Evolutionary conservation across 2,329 filamentous ascomycete genomes (phyloP).

Genomic region (Scedosporium boydii): DNA sequence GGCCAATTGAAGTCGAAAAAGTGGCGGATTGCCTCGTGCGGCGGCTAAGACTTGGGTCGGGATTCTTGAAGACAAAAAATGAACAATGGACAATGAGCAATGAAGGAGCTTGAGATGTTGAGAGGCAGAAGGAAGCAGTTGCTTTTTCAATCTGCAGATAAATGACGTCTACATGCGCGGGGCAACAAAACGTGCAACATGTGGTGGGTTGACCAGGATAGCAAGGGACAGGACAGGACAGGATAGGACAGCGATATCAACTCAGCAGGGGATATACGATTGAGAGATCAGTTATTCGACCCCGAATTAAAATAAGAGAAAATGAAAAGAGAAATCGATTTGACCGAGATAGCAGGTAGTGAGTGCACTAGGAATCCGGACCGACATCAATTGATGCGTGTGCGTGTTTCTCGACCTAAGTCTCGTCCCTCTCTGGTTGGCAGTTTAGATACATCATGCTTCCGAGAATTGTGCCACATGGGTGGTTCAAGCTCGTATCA

Average conservation of each 20-base stretch:
- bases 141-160: background rate
- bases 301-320: too few species aligned
- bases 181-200: background rate
- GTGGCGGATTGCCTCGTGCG: background rate
- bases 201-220: background rate
- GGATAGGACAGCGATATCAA: background rate
- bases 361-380: too few species aligned
- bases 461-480: too few species aligned
- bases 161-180: slow-evolving; percentile 2
- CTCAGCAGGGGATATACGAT: background rate
- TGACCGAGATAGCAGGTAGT: too few species aligned
- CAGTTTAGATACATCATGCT: too few species aligned
- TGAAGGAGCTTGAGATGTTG: background rate
- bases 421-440: too few species aligned
- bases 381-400: too few species aligned
- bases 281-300: too few species aligned
- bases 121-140: background rate
- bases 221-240: background rate
- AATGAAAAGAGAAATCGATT: too few species aligned
- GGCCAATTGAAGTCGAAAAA: background rate
- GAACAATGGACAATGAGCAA: background rate
- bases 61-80: background rate
- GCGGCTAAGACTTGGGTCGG: background rate
- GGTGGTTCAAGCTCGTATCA: too few species aligned
- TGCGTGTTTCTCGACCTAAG: too few species aligned